Evolutionary conservation across 208 protist genomes (phyloP).

Genomic region (Wallacemonas sp.): DNA sequence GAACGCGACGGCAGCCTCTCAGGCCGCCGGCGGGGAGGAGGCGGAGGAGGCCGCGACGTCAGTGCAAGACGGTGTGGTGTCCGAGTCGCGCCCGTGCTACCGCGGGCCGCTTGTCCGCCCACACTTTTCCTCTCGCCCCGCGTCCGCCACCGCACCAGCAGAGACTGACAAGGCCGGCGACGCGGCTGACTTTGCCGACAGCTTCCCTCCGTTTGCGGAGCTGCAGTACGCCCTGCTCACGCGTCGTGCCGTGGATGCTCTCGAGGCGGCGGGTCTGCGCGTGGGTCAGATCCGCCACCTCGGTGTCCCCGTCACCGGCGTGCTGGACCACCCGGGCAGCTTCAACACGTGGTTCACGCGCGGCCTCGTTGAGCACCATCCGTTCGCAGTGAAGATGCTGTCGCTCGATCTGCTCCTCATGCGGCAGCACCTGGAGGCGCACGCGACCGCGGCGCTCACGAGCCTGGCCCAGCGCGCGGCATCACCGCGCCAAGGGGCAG

Average conservation of each 20-base stretch:
- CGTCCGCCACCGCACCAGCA: conserved; percentile 3
- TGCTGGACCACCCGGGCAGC: conserved; percentile 85
- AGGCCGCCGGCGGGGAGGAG: neutral
- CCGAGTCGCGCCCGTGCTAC: neutral
- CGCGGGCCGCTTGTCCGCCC: conserved; percentile 13
- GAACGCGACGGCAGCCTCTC: neutral
- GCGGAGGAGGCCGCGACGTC: neutral
- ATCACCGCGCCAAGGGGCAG: neutral
- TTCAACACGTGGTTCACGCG: conserved; percentile 86
- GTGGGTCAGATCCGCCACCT: conserved; percentile 40
- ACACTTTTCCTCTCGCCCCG: conserved; percentile 10
- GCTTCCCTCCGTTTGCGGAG: conserved; percentile 48
- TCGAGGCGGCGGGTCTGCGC: conserved; percentile 73
- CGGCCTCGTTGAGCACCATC: conserved; percentile 80
- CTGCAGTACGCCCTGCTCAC: conserved; percentile 82
- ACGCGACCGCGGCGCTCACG: conserved; percentile 23
- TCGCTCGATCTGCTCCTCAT: conserved; percentile 67
- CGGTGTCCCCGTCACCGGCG: conserved; percentile 68
- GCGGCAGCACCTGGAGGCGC: conserved; percentile 59
- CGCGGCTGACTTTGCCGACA: neutral
- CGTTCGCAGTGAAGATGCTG: conserved; percentile 86
- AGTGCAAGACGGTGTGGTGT: neutral
- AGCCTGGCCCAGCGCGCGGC: conserved; percentile 5
- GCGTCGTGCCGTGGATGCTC: conserved; percentile 70
- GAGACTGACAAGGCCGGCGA: neutral